phyloP scores from a whole-genome alignment of 345 rosid species.

The Carallia pectinifolia region DNA sequence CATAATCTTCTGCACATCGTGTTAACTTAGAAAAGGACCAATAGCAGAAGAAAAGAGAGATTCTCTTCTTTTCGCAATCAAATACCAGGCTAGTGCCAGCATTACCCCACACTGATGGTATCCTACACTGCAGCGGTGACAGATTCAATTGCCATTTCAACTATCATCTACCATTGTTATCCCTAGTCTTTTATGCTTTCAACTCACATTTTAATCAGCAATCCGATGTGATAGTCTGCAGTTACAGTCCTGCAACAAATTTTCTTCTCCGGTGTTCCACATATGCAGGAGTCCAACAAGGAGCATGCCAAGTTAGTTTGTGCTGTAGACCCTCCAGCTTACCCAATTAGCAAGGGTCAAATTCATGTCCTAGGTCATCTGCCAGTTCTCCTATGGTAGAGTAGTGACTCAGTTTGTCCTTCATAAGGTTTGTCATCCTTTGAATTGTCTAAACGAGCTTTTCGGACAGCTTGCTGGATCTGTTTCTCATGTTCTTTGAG shows the following conservation, averaged over 20 bases:
- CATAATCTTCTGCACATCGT: constrained; percentile 20
- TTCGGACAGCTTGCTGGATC: constrained; percentile 76
- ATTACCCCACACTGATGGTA: neutral
- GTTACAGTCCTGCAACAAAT: neutral
- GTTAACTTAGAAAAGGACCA: constrained; percentile 6
- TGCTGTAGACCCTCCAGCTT: constrained; percentile 2
- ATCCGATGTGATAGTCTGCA: neutral
- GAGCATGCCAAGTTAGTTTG: neutral
- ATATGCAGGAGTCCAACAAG: constrained; percentile 4
- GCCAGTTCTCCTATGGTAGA: constrained; percentile 28
- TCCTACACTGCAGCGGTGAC: neutral
- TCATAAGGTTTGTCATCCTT: constrained; percentile 25
- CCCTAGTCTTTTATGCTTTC: constrained; percentile 2
- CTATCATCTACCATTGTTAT: constrained; percentile 1
- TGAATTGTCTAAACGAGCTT: constrained; percentile 63
- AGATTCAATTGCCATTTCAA: constrained; percentile 6
- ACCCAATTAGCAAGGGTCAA: constrained; percentile 1
- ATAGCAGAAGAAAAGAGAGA: constrained; percentile 7
- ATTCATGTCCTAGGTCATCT: constrained; percentile 32
- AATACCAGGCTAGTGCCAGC: constrained; percentile 3
- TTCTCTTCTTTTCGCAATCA: constrained; percentile 10
- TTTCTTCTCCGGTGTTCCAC: constrained; percentile 5
- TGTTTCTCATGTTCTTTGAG: constrained; percentile 81
- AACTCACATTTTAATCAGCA: constrained; percentile 2
- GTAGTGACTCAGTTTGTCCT: constrained; percentile 37